Conservation (phyloP, 345 rosid genomes). For the Hirschfeldia incana region DNA sequence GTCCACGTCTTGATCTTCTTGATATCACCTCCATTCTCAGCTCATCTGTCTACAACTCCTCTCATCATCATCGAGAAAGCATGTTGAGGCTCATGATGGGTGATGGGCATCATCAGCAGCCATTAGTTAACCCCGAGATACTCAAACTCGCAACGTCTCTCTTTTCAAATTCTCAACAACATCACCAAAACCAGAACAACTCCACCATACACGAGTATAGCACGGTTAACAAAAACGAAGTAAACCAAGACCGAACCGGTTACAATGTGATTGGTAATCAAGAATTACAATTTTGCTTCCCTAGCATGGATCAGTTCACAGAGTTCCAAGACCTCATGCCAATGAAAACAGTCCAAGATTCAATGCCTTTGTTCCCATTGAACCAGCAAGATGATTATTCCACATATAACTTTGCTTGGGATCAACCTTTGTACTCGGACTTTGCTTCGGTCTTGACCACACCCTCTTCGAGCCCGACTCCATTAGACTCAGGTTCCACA, state of each 20-base stretch:
- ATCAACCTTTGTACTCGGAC: constrained; percentile 37
- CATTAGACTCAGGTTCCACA: constrained; percentile 54
- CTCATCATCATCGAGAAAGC: constrained; percentile 40
- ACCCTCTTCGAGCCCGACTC: constrained; percentile 56
- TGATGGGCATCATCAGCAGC: constrained; percentile 19
- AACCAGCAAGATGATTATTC: constrained; percentile 36
- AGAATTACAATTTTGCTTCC: constrained; percentile 42
- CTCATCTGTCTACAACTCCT: constrained; percentile 41
- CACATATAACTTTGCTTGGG: constrained; percentile 20
- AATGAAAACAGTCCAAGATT: constrained; percentile 20
- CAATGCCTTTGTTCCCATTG: constrained; percentile 4
- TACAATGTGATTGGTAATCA: constrained; percentile 37
- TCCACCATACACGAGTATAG: constrained; percentile 9
- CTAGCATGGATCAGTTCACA: constrained; percentile 19
- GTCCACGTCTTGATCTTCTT: constrained; percentile 68
- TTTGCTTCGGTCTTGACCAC: constrained; percentile 50
- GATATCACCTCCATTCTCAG: constrained; percentile 46
- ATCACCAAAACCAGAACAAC: constrained; percentile 22
- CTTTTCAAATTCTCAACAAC: constrained; percentile 17
- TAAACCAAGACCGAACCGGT: constrained; percentile 38
- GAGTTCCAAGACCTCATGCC: constrained; percentile 18
- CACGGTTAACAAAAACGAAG: constrained; percentile 28
- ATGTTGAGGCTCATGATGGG: constrained; percentile 40
- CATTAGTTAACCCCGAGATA: constrained; percentile 31
- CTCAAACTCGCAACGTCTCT: constrained; percentile 38